Evolutionary conservation across 2,329 filamentous ascomycete species (phyloP), one percentile per base, ranked within the genome.

Genomic region (Ophiostoma himal-ulmi): DNA sequence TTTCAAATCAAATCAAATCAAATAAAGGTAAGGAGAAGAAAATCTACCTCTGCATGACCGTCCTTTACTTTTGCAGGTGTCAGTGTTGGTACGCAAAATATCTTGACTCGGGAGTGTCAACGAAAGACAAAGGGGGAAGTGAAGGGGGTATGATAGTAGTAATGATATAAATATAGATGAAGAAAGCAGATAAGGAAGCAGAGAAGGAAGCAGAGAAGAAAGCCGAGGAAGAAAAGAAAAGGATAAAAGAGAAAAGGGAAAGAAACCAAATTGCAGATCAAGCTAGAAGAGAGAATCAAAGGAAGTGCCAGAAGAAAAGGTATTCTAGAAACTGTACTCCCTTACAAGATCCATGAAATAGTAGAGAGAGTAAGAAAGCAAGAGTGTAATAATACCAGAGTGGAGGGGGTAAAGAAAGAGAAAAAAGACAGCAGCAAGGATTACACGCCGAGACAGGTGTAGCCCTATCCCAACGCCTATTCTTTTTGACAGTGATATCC

Each of bases 391-490:
- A 30, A 30, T 30, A 30, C 17, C 17, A 48, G 44, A 26, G 22
- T 13, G 11, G 22, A 57, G 22, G 17, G n/a, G 14, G 6, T 22
- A 60, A 67, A 34, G 36, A 44, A 44, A 36, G 44, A n/a, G 20
- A 34, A 36, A 48, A 6, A 66, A n/a, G 20, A 30, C 65, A 36
- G 34, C n/a, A 68, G 34, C 8, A 41, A 52, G 54, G 54, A 30
- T 71, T 70, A 72, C 70, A 69, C 72, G 72, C 69, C 70, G 71
- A 68, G 62, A 69, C n/a, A 68, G 65, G 52, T 52, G 66, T 67
- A 69, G 65, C 68, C 65, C 62, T 68, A 65, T 72, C 65, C 67
- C 65, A 68, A 66, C 66, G 57, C 64, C 70, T 68, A 68, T 68
- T 30, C 66, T 41, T 44, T 71, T 60, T 65, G 62, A 37, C 41